phyloP scores from a whole-genome alignment of 345 rosid species.

The Aethionema arabicum region DNA sequence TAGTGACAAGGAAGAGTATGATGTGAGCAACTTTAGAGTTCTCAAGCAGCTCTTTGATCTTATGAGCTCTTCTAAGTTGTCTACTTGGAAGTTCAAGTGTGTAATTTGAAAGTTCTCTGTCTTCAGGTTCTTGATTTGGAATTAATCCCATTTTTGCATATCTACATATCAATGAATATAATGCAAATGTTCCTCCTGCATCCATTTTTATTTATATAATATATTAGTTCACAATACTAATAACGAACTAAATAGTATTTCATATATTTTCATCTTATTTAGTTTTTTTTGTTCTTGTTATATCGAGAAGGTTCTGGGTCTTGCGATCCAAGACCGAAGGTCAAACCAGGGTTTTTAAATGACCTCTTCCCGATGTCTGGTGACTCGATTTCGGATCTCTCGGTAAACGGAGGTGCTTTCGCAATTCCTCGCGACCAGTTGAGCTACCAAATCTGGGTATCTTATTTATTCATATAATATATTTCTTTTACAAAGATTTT shows the following conservation, averaged over 20 bases:
- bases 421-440: too few relatives aligned
- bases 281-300: too few relatives aligned
- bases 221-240: background rate
- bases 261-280: background rate
- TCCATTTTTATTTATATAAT: background rate
- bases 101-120: slow-evolving; percentile 61
- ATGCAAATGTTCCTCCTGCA: slow-evolving; percentile 76
- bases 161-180: slow-evolving; percentile 64
- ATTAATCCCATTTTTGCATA: slow-evolving; percentile 52
- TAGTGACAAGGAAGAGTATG: slow-evolving; percentile 58
- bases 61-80: slow-evolving; percentile 43
- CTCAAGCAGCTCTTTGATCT: slow-evolving; percentile 54
- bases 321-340: too few relatives aligned
- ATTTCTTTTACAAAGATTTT: too few relatives aligned
- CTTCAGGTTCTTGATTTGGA: slow-evolving; percentile 74
- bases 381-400: too few relatives aligned
- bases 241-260: background rate
- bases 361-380: too few relatives aligned
- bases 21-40: slow-evolving; percentile 36
- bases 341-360: too few relatives aligned
- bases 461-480: too few relatives aligned
- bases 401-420: too few relatives aligned
- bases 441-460: too few relatives aligned
- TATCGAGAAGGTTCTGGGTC: too few relatives aligned
- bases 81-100: slow-evolving; percentile 51